Conservation (phyloP, 768 basidiomycete species). For the Lenzites betulinus region DNA sequence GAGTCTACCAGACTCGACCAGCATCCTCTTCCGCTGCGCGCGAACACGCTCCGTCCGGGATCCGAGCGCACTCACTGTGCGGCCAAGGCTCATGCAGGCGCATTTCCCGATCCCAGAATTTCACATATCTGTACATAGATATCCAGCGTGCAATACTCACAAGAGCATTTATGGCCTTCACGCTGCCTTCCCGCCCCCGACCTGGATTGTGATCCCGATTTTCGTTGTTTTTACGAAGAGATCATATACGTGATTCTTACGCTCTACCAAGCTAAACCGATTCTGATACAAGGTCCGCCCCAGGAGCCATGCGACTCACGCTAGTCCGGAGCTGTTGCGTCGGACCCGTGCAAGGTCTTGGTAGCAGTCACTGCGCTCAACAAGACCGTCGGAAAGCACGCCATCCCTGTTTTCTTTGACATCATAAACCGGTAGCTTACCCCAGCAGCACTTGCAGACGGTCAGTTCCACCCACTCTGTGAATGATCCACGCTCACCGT, state of each 20-base stretch:
- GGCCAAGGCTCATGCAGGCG: too few species aligned
- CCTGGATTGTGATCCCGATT: not conserved
- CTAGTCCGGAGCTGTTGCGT: constrained; percentile 47
- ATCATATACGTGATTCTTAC: constrained; percentile 2
- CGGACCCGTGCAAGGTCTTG: constrained; percentile 70
- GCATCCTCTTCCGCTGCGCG: too few species aligned
- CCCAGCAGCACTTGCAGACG: constrained; percentile 53
- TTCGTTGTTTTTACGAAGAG: constrained; percentile 10
- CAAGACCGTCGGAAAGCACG: constrained; percentile 62
- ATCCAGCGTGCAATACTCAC: not conserved
- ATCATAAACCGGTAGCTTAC: constrained; percentile 61
- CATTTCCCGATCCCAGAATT: not conserved
- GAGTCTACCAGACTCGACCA: too few species aligned
- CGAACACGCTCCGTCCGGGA: too few species aligned
- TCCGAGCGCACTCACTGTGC: too few species aligned
- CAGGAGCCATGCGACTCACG: not conserved
- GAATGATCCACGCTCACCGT: not conserved
- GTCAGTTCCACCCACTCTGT: constrained; percentile 37
- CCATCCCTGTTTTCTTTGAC: constrained; percentile 65
- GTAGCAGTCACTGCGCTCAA: constrained; percentile 70
- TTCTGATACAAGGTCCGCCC: constrained; percentile 32
- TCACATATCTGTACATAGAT: too few species aligned
- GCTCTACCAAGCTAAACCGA: constrained; percentile 28
- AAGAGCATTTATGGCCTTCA: too few species aligned
- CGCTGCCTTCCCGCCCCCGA: not conserved